Evolutionary conservation across 441 rosid species (phyloP), one percentile per base, ranked within the genome.

Genomic region (Populus hybrid): DNA sequence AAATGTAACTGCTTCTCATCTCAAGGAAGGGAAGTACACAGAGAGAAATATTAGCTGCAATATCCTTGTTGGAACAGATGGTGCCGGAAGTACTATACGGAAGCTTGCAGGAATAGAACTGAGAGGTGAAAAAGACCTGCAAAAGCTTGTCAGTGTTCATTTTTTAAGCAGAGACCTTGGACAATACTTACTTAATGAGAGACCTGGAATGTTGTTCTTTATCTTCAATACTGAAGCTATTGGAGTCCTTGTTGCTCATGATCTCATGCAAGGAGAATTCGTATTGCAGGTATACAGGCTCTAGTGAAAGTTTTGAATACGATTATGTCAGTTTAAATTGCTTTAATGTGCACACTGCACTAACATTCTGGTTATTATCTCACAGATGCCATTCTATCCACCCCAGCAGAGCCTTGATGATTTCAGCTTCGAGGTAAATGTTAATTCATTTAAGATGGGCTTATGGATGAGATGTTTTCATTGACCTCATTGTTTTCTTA

Each of bases 181-280:
- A 28, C 79, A 80, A 73, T 90, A 87, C 87, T 86, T 96, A 82
- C 87, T 89, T 61, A 84, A 81, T 36, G 88, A 84, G 87, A 92
- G 90, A 81, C 97, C 98, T 66, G 98, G 97, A 76, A 94, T 95
- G 99, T 82, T 95, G 38, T 95, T 92, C 85, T 95, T 94, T 81
- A 84, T 93, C 84, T 94, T 94, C 89, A 95, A 94, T 84, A 88
- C 93, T 7, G 89, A 89, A 84, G 98, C 90, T 61, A 94, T 92
- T 71, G 99, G 99, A 59, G 97, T 91, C 73, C 90, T 94, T 75
- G 97, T 95, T 85, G 99, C 97, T 67, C 98, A 95, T 86, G 97
- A 94, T 87, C 95, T 95, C 74, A 80, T 80, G 79, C 32, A 30
- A 30, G 32, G 32, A 30, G 32, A 30, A 30, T 30, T 30, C 32